Evolutionary conservation across 768 basidiomycete genomes (phyloP), one percentile per base, ranked within the genome.

Genomic region (Daedalea quercina): DNA sequence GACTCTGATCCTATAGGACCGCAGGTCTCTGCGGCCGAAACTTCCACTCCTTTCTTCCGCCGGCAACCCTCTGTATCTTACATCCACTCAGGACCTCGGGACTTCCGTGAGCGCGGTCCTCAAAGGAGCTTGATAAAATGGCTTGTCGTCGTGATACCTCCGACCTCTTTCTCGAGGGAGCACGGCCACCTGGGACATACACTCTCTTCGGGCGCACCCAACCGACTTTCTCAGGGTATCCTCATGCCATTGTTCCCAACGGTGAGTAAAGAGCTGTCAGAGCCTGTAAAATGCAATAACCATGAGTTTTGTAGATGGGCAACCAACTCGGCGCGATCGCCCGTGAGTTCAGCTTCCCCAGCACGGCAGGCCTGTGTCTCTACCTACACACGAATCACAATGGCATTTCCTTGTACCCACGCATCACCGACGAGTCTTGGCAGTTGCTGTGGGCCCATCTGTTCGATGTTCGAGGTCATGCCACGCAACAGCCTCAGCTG

Each of bases 351-450:
- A 85, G 80, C 62, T 87, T 91, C 58, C 90, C 90, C 0, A 87
- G 84, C 63, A 84, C 77, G 20, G 64, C 77, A 9, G 90, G 90
- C 22, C 63, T 92, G n/a, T 87, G 84, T 64, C 75, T 91, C n/a
- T 92, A 90, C 63, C 73, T 87, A 50, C 84, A 83, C 52, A 74
- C 81, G 53, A 72, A 72, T 19, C 82, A 87, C 47, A 72, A 71
- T 42, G 82, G 82, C 19, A 55, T 76, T 26, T 70, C 73, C 3
- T 73, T 78, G 65, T 79, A 80, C 13, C 87, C 89, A 23, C 80
- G 89, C 19, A 79, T 92, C 49, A 83, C 87, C 7, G 87, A 90
- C 51, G 88, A 88, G 51, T 76, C 78, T 9, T 93, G 90, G 90
- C 76, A 76, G 49, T 68, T 80, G 28, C 72, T 92, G 1, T 92